A percentile compares a stretch with the other conserved stretches of the same genome.
phyloP scores from a whole-genome alignment of 371 early-diverging fungal genomes.

The Mucor racemosus region DNA sequence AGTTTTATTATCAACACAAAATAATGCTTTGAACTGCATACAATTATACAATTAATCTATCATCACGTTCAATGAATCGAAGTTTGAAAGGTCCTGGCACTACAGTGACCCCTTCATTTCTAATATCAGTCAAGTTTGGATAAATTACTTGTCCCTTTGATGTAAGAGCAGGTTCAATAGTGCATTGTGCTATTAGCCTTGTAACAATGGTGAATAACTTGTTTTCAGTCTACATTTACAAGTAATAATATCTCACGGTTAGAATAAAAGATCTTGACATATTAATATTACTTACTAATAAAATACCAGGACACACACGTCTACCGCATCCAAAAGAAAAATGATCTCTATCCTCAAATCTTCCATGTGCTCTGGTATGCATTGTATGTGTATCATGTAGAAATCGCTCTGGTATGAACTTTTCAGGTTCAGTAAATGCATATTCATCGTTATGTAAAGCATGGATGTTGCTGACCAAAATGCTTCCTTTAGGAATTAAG shows the following conservation, averaged over 20 bases:
- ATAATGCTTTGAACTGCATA: not conserved
- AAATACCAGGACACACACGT: slow-evolving; percentile 29
- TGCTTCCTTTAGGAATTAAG: slow-evolving; percentile 26
- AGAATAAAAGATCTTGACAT: no score
- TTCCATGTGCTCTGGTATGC: slow-evolving; percentile 16
- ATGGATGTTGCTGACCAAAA: slow-evolving; percentile 16
- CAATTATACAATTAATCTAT: slow-evolving; percentile 7
- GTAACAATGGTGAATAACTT: slow-evolving; percentile 21
- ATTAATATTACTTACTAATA: slow-evolving; percentile 13
- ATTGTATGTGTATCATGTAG: slow-evolving; percentile 18
- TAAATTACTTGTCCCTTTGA: slow-evolving; percentile 13
- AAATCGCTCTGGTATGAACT: slow-evolving; percentile 35
- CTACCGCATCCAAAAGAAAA: slow-evolving; percentile 25
- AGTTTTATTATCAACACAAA: no score
- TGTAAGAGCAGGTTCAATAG: slow-evolving; percentile 19
- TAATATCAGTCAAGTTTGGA: slow-evolving; percentile 16
- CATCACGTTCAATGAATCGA: slow-evolving; percentile 19
- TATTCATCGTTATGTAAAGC: slow-evolving; percentile 11
- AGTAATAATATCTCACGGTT: not conserved
- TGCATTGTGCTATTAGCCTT: slow-evolving; percentile 11
- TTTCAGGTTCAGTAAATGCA: slow-evolving; percentile 18
- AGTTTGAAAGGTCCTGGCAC: slow-evolving; percentile 20
- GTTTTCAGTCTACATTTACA: slow-evolving; percentile 24
- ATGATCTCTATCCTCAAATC: slow-evolving; percentile 11
- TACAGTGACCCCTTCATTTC: slow-evolving; percentile 16